A percentile compares a stretch with the other conserved stretches of the same genome.
Evolutionary conservation across 495 filamentous ascomycete species (phyloP).

Genomic region (Penicillium malachiteum): DNA sequence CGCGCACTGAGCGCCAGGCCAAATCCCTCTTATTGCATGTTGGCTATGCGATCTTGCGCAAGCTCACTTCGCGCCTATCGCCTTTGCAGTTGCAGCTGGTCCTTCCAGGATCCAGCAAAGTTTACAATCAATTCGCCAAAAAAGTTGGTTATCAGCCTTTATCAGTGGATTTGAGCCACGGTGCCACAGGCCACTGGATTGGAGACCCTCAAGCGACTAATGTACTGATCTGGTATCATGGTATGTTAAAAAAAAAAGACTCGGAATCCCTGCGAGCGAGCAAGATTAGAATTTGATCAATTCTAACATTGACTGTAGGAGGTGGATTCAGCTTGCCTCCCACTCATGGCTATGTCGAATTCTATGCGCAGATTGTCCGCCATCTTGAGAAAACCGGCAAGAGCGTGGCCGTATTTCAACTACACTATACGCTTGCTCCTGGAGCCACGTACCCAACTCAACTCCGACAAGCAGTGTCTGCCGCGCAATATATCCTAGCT

Average conservation of each 20-base stretch:
- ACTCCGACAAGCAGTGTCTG: constrained; percentile 54
- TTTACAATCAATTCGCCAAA: constrained; percentile 49
- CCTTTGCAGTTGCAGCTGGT: constrained; percentile 36
- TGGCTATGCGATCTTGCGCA: constrained; percentile 40
- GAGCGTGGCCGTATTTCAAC: constrained; percentile 49
- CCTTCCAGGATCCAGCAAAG: constrained; percentile 42
- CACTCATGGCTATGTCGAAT: constrained; percentile 50
- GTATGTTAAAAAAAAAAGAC: constrained; percentile 25
- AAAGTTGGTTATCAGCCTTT: constrained; percentile 40
- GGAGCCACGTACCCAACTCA: constrained; percentile 57
- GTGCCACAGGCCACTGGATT: constrained; percentile 60
- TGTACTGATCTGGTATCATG: constrained; percentile 60
- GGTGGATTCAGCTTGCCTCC: constrained; percentile 60
- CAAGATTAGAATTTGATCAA: not conserved
- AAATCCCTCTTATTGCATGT: constrained; percentile 36
- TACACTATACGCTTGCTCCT: constrained; percentile 62
- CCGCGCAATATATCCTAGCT: constrained; percentile 52
- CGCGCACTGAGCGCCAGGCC: constrained; percentile 35
- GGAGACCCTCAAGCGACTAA: constrained; percentile 53
- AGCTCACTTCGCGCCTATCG: constrained; percentile 31
- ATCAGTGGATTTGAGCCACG: constrained; percentile 49
- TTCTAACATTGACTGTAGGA: constrained; percentile 30
- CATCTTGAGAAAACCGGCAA: constrained; percentile 34
- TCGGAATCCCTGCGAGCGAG: not conserved
- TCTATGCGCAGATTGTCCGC: constrained; percentile 46